A percentile compares a stretch with the other conserved stretches of the same genome.
Conservation (phyloP, 495 filamentous ascomycete species). For the Neurospora sublineolata region DNA sequence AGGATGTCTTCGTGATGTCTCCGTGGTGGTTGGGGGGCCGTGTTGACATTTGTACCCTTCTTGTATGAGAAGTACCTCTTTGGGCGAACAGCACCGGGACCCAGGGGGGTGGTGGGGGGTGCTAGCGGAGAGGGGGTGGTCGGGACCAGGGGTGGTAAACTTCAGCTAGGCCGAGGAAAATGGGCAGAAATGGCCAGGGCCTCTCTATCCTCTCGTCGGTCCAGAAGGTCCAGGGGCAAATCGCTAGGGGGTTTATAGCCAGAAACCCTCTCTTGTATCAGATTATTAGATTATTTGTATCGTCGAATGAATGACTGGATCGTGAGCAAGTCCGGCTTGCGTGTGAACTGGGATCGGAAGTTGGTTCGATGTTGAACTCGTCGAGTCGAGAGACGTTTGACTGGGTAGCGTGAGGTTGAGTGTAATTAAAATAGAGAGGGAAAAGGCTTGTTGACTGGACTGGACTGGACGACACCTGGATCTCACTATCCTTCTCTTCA, state of each 20-base stretch:
- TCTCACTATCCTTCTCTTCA: conserved; percentile 23
- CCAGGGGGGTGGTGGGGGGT: conserved; percentile 20
- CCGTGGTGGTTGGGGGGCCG: conserved; percentile 44
- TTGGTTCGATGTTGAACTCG: conserved; percentile 3
- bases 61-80: conserved; percentile 30
- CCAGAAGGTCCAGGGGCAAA: conserved; percentile 20
- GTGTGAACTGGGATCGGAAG: conserved; percentile 23
- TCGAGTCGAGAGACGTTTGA: conserved; percentile 15
- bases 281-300: conserved; percentile 33
- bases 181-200: conserved; percentile 37
- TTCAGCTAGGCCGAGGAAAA: conserved; percentile 36
- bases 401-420: conserved; percentile 24
- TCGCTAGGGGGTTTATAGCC: conserved; percentile 10
- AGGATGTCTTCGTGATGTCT: conserved; percentile 39
- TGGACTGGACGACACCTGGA: conserved; percentile 37
- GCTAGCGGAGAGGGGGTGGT: conserved; percentile 18
- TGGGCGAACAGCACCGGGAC: conserved; percentile 18
- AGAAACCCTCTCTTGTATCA: conserved; percentile 19
- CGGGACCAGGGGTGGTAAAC: conserved; percentile 17
- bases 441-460: conserved; percentile 22
- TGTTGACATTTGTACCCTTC: conserved; percentile 50
- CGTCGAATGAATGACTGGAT: conserved; percentile 39
- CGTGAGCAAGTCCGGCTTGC: conserved; percentile 44
- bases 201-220: conserved; percentile 25
- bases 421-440: conserved; percentile 27